phyloP scores from a whole-genome alignment of 2,329 filamentous ascomycete species.

The Pezicula radicicola region DNA sequence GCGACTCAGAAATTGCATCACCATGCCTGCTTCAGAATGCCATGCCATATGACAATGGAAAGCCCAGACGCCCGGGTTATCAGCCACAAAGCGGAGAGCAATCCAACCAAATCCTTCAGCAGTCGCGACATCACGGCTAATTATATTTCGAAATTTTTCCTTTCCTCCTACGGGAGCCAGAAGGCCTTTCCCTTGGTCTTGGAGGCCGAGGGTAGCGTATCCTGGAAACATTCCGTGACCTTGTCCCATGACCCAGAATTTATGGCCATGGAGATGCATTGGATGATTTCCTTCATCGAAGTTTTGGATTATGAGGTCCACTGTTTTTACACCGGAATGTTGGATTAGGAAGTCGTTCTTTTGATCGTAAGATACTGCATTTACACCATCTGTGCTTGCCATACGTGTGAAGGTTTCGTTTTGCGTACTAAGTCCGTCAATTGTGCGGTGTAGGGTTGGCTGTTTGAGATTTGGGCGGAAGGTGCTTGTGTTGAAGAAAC shows the following conservation, averaged over 20 bases:
- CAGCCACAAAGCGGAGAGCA: slow-evolving; percentile 50
- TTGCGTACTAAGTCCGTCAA: slow-evolving; percentile 38
- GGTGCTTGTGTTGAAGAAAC: slow-evolving; percentile 54
- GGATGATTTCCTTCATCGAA: slow-evolving; percentile 68
- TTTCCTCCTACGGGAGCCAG: slow-evolving; percentile 31
- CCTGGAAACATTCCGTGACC: slow-evolving; percentile 63
- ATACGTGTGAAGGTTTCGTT: slow-evolving; percentile 46
- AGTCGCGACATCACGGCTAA: slow-evolving; percentile 50
- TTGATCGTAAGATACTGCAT: slow-evolving; percentile 43
- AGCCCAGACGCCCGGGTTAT: slow-evolving; percentile 56
- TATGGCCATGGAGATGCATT: slow-evolving; percentile 74
- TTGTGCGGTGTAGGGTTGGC: slow-evolving; percentile 47
- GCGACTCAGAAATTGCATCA: slow-evolving; percentile 56
- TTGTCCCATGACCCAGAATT: slow-evolving; percentile 56
- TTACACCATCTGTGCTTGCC: slow-evolving; percentile 43
- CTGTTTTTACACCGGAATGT: slow-evolving; percentile 54
- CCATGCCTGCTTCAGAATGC: slow-evolving; percentile 55
- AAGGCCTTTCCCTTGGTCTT: slow-evolving; percentile 26
- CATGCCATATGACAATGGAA: slow-evolving; percentile 58
- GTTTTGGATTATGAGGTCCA: slow-evolving; percentile 78
- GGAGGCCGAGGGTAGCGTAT: slow-evolving; percentile 35
- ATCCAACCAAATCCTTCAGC: slow-evolving; percentile 53
- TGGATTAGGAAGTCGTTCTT: slow-evolving; percentile 58
- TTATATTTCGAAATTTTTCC: slow-evolving; percentile 32
- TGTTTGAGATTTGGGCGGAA: slow-evolving; percentile 45